Evolutionary conservation across 306 rosid species (phyloP).

Genomic region (Hippophae rhamnoides): DNA sequence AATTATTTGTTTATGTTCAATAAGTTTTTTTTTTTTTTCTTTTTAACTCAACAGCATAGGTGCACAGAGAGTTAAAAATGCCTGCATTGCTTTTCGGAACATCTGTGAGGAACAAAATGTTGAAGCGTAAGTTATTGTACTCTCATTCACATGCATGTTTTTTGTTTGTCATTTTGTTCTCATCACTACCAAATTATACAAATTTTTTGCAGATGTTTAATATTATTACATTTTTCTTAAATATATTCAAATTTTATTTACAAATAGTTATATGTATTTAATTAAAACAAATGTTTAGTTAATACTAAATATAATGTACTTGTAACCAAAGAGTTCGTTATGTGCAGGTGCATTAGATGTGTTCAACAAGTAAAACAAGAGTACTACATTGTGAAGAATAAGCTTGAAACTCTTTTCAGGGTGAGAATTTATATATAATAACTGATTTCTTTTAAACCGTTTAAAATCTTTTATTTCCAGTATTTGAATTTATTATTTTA

Average conservation of each 20-base stretch:
- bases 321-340: slow-evolving; percentile 6
- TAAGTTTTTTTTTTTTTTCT: slow-evolving; percentile 6
- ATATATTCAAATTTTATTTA: too few species aligned
- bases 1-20: slow-evolving; percentile 3
- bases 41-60: slow-evolving; percentile 52
- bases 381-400: slow-evolving; percentile 68
- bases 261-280: not conserved
- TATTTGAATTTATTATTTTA: slow-evolving; percentile 3
- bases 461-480: not conserved
- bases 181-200: too few species aligned
- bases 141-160: not conserved
- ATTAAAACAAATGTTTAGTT: not conserved
- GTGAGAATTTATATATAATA: slow-evolving; percentile 29
- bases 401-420: slow-evolving; percentile 70
- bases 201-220: too few species aligned
- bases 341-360: slow-evolving; percentile 66
- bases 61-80: slow-evolving; percentile 79
- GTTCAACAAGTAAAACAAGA: slow-evolving; percentile 85
- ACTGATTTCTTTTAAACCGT: not conserved
- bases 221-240: too few species aligned
- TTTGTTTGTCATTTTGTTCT: too few species aligned
- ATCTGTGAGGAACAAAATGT: slow-evolving; percentile 72
- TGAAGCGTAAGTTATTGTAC: slow-evolving; percentile 62
- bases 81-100: slow-evolving; percentile 73
- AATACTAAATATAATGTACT: not conserved